These are phyloP conservation scores for Teratosphaeria viscida DNA, from an alignment of 2,329 filamentous ascomycete species.

Conservation along the genomic window DNA sequence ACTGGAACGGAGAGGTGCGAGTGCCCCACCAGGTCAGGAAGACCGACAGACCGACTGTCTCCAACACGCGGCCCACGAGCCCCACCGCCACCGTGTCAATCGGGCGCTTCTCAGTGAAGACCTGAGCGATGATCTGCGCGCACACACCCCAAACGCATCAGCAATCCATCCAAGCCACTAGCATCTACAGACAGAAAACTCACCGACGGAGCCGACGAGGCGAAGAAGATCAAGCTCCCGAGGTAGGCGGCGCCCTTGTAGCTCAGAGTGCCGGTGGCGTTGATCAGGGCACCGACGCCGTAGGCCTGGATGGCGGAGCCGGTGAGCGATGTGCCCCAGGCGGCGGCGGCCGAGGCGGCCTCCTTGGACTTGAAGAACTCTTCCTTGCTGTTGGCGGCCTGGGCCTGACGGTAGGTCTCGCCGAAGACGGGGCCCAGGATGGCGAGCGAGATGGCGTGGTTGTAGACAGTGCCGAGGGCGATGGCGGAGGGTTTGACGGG, in stretches of 20 bases:
- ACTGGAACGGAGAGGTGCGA: slow-evolving; percentile 73
- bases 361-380: slow-evolving; percentile 94
- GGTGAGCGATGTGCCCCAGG: slow-evolving; percentile 81
- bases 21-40: slow-evolving; percentile 98
- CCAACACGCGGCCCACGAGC: slow-evolving; percentile 72
- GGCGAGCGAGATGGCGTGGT: slow-evolving; percentile 80
- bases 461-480: slow-evolving; percentile 91
- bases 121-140: slow-evolving; percentile 66
- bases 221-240: slow-evolving; percentile 81
- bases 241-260: slow-evolving; percentile 98
- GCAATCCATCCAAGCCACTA: background rate
- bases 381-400: slow-evolving; percentile 86
- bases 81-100: slow-evolving; percentile 82
- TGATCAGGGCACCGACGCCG: slow-evolving; percentile 44
- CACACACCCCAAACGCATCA: background rate
- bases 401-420: slow-evolving; percentile 86
- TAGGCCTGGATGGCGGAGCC: slow-evolving; percentile 61
- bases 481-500: slow-evolving; percentile 97
- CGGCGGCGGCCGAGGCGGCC: slow-evolving; percentile 72
- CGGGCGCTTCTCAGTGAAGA: slow-evolving; percentile 85
- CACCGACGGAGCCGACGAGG: slow-evolving; percentile 78
- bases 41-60: slow-evolving; percentile 83
- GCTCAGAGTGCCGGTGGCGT: slow-evolving; percentile 85
- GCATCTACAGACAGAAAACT: slow-evolving; percentile 26
- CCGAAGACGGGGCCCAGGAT: slow-evolving; percentile 85